Conservation (phyloP, 1,284 basidiomycete genomes). For the Pseudozyma thailandica region DNA sequence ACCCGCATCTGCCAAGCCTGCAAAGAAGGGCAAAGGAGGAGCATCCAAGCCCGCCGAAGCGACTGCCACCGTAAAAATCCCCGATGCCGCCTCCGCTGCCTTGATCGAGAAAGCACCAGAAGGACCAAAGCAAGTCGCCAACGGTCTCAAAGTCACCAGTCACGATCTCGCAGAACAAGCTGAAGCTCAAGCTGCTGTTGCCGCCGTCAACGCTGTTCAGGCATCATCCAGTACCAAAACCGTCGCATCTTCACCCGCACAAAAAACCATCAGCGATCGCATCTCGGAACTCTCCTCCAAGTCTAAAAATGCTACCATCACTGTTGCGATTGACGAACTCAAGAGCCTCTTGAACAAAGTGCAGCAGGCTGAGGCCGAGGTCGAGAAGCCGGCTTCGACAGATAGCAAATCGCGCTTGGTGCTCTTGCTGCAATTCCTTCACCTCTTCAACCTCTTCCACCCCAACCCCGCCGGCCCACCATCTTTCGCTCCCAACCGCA, state of each 20-base stretch:
- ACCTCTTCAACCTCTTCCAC: constrained; percentile 50
- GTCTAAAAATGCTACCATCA: constrained; percentile 30
- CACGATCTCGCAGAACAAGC: constrained; percentile 43
- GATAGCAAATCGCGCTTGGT: constrained; percentile 29
- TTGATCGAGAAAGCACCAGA: constrained; percentile 32
- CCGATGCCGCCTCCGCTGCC: constrained; percentile 35
- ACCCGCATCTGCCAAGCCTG: constrained; percentile 25
- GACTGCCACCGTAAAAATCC: constrained; percentile 22
- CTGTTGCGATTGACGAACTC: constrained; percentile 33
- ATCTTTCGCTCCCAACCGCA: constrained; percentile 26
- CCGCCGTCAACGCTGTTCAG: constrained; percentile 33
- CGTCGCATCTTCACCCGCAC: constrained; percentile 19
- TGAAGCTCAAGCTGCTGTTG: constrained; percentile 38
- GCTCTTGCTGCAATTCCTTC: constrained; percentile 51
- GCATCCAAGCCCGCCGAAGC: constrained; percentile 6
- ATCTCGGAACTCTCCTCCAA: constrained; percentile 19
- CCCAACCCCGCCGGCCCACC: constrained; percentile 27
- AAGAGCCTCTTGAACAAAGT: constrained; percentile 29
- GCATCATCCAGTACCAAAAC: neutral
- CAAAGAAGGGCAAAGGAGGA: constrained; percentile 16
- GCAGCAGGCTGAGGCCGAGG: constrained; percentile 16
- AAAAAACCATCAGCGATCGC: constrained; percentile 26
- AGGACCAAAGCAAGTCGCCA: constrained; percentile 33
- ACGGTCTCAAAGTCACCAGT: constrained; percentile 37
- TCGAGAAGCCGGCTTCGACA: constrained; percentile 1